Evolutionary conservation across 1,284 basidiomycete species (phyloP), one percentile per base, ranked within the genome.

Genomic region (Heterobasidion annosum): DNA sequence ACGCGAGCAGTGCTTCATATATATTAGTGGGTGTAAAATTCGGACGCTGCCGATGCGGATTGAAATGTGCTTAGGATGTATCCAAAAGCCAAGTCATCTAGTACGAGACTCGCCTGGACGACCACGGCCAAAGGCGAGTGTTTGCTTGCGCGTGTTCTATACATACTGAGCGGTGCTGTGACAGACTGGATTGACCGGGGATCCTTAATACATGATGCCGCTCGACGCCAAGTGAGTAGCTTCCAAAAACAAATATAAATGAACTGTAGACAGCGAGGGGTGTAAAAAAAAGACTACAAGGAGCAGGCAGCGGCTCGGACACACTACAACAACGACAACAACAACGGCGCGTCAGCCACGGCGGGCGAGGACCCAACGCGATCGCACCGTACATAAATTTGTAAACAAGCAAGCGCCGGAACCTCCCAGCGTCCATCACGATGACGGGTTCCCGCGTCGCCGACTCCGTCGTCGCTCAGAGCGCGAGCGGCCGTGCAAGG

Each of bases 401-500:
- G 50, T 47, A 32, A 54, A 45, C 44, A 49, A 34, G 25, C 37
- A 18, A 12, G 15, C 40, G 10, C 48, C 50, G 34, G 43, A 25
- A 40, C 37, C 37, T n/a, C 37, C 37, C n/a, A 40, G n/a, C 37
- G n/a, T 40, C 37, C 44, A n/a, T 8, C 52, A 37, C 50, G 35
- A 59, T 33, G 58, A 50, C 8, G 42, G 46, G n/a, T 19, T 51
- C 35, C 85, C 74, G 58, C 73, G 74, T 58, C 75, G 67, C 56
- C 83, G 73, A 59, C 73, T 77, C 57, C 81, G 71, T 54, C 80
- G 78, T 63, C 84, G 74, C 56, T 83, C 81, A 9, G 78, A 72
- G 48, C 77, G 73, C 44, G 74, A 72, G 42, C 64, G 55, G 60
- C 74, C 76, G 19, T 79, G 78, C 10, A 58, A 54, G 9, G 60